Evolutionary conservation across 2,329 filamentous ascomycete genomes (phyloP).

Genomic region (Acrocalymma vagum): DNA sequence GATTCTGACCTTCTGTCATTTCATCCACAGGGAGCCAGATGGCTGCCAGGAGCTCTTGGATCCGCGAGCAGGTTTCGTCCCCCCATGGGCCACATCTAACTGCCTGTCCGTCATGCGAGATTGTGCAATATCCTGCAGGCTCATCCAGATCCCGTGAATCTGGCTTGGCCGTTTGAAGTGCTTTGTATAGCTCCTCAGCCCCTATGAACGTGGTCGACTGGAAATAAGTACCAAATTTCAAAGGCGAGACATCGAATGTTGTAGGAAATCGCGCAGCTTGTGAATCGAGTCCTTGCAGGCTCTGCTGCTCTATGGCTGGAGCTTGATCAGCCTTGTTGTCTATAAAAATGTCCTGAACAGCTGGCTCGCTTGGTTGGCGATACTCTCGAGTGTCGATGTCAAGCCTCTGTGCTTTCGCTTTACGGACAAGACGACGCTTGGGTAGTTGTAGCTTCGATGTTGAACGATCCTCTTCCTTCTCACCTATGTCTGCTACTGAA

Average conservation of each 20-base stretch:
- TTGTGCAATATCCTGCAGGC: constrained; percentile 45
- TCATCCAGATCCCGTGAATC: constrained; percentile 53
- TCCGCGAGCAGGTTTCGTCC: constrained; percentile 60
- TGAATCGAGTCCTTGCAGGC: constrained; percentile 55
- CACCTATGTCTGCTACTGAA: constrained; percentile 23
- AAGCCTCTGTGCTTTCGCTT: constrained; percentile 54
- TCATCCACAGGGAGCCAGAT: constrained; percentile 13
- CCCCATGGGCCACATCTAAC: constrained; percentile 64
- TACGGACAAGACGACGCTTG: constrained; percentile 39
- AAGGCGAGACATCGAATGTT: constrained; percentile 61
- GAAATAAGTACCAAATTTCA: constrained; percentile 63
- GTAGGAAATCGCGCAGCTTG: constrained; percentile 60
- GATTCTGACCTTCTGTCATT: not conserved
- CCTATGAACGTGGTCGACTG: constrained; percentile 66
- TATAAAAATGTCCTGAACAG: constrained; percentile 23
- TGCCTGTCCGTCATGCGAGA: constrained; percentile 45
- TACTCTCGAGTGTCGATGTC: constrained; percentile 56
- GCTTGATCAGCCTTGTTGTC: constrained; percentile 7
- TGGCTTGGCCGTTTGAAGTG: constrained; percentile 38
- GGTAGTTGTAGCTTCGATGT: constrained; percentile 8
- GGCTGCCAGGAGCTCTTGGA: constrained; percentile 19
- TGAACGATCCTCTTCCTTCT: constrained; percentile 7
- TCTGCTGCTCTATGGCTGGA: constrained; percentile 9
- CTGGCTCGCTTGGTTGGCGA: constrained; percentile 53
- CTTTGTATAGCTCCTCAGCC: constrained; percentile 61